These are phyloP conservation scores for Podochytrium sp. DNA, from an alignment of 192 early-diverging fungal species.

Conservation along the genomic window DNA sequence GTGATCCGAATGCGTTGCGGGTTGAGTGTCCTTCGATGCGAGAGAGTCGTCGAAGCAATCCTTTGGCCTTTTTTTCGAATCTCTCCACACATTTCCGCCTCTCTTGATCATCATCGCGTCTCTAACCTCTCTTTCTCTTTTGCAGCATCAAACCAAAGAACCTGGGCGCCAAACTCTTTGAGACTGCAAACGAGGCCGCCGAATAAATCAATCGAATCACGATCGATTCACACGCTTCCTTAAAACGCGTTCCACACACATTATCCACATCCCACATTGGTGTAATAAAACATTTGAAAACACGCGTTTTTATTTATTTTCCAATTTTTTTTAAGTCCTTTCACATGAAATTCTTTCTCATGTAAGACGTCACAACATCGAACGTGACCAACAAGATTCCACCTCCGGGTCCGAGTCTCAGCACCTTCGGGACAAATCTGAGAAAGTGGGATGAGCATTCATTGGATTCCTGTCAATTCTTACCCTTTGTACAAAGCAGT, in stretches of 20 bases:
- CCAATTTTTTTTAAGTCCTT: no score
- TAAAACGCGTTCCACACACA: no score
- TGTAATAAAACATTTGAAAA: not conserved
- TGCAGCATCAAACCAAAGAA: slow-evolving; percentile 47
- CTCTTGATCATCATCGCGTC: not conserved
- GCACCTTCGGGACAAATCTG: slow-evolving; percentile 89
- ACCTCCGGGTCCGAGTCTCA: slow-evolving; percentile 87
- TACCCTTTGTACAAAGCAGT: slow-evolving; percentile 86
- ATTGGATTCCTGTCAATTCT: no score
- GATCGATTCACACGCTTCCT: not conserved
- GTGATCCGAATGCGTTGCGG: no score
- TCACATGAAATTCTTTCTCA: slow-evolving; percentile 78
- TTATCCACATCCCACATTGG: not conserved
- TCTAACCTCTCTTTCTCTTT: not conserved
- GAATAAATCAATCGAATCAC: slow-evolving; percentile 7
- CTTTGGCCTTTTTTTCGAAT: not conserved
- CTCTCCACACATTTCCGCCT: not conserved
- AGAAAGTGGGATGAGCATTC: not conserved
- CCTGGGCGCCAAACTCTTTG: slow-evolving; percentile 33
- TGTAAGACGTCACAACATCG: slow-evolving; percentile 81
- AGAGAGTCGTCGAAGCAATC: no score
- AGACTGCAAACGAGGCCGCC: slow-evolving; percentile 17
- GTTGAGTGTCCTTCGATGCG: no score
- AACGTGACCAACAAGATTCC: slow-evolving; percentile 85
- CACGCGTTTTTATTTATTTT: no score